Percentiles rank a stretch among this genome's conserved stretches.
Evolutionary conservation across 108 stramenopile genomes (phyloP).

Genomic region (Cyclotella baltica): DNA sequence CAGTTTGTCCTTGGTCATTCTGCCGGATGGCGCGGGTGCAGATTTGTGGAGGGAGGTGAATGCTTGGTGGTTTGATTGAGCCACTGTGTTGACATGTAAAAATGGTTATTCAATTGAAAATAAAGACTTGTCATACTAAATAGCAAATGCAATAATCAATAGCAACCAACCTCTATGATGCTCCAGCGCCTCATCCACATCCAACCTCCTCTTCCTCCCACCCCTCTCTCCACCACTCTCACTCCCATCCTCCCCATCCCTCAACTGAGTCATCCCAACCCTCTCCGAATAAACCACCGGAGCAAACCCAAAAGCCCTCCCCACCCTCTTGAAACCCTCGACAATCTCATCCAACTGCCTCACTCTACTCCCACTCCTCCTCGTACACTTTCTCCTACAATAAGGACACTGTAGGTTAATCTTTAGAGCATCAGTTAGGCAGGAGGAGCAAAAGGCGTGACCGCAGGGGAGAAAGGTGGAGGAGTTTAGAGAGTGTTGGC

Average conservation of each 20-base stretch:
- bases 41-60: slow-evolving; percentile 3
- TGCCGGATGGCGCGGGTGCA: neutral
- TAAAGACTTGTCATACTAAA: neutral
- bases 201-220: slow-evolving; percentile 7
- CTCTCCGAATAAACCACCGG: slow-evolving; percentile 51
- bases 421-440: slow-evolving; percentile 37
- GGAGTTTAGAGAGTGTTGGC: slow-evolving; percentile 38
- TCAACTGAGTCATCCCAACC: slow-evolving; percentile 72
- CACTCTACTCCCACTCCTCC: slow-evolving; percentile 34
- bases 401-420: slow-evolving; percentile 58
- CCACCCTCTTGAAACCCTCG: slow-evolving; percentile 57
- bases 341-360: slow-evolving; percentile 60
- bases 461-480: slow-evolving; percentile 59
- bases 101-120: neutral
- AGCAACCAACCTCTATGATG: slow-evolving; percentile 12
- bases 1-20: slow-evolving; percentile 30
- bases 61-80: slow-evolving; percentile 13
- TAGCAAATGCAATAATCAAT: neutral
- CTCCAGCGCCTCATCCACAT: slow-evolving; percentile 13
- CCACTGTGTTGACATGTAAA: neutral
- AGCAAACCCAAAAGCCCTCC: slow-evolving; percentile 64
- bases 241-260: slow-evolving; percentile 27
- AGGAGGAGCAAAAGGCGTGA: slow-evolving; percentile 70
- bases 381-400: slow-evolving; percentile 59
- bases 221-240: slow-evolving; percentile 21